A percentile compares a stretch with the other conserved stretches of the same genome.
These are phyloP conservation scores for Ceratocystis variospora DNA, from an alignment of 2,329 filamentous ascomycete species.

Conservation along the genomic window DNA sequence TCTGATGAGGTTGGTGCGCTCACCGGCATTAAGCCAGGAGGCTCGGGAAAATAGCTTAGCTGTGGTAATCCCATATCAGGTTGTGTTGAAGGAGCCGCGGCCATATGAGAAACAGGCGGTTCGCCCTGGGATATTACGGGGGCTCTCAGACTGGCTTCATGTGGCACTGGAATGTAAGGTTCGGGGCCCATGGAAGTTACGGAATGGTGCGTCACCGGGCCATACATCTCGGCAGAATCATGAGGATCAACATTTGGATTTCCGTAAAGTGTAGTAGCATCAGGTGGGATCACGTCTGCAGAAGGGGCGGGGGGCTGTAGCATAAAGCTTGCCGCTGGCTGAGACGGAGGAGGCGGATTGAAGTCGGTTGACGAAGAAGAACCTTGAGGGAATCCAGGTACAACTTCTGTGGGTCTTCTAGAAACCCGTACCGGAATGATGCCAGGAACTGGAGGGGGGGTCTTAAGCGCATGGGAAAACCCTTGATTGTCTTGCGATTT, in stretches of 20 bases:
- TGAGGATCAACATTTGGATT: not conserved
- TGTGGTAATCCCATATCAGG: not conserved
- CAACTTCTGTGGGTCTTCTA: not conserved
- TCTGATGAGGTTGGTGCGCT: not conserved
- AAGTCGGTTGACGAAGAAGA: not conserved
- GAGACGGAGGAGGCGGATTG: not conserved
- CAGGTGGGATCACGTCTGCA: not conserved
- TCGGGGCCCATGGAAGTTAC: not conserved
- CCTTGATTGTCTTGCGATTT: not conserved
- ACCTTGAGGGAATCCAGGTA: not conserved
- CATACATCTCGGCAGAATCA: not conserved
- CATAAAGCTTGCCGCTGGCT: not conserved
- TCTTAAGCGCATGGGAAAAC: not conserved
- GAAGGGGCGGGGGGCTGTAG: not conserved
- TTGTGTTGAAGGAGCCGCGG: not conserved
- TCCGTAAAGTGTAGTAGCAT: not conserved
- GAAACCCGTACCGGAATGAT: constrained; percentile 10
- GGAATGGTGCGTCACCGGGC: not conserved
- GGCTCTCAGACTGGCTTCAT: not conserved
- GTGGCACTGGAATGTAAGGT: not conserved
- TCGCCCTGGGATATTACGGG: not conserved
- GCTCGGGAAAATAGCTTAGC: not conserved
- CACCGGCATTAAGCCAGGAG: not conserved
- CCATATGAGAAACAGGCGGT: not conserved
- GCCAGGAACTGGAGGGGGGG: constrained; percentile 9